Evolutionary conservation across 2,329 filamentous ascomycete species (phyloP), one percentile per base, ranked within the genome.

Genomic region (Microthyrium microscopicum): DNA sequence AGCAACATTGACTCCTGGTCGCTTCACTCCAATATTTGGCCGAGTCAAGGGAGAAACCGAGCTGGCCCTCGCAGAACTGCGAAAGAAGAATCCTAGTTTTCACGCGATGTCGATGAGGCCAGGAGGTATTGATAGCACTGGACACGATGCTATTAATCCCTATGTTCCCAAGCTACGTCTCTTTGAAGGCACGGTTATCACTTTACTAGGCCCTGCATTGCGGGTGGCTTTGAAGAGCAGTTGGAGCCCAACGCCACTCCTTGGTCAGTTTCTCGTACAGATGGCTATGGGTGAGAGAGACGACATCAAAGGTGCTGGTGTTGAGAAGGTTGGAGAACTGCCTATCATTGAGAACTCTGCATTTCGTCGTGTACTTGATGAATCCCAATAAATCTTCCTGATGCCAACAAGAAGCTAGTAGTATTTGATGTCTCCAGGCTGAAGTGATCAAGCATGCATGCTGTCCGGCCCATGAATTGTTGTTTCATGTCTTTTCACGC

Each of bases 21-120:
- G 50, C 4, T 64, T 73, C 43, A 67, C 73, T 0, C 50, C 64
- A 13, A 52, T 69, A 28, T 83, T 70, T 44, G 73, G 60, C 2
- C 58, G 64, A 9, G 61, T 78, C 35, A 84, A 85, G 50, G 79
- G 78, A 9, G 61, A 71, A 46, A 66, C 69, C 0, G 79, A 85
- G 52, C 41, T 58, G 2, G 51, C 57, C 2, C 60, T 85, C 2
- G 59, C 75, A 2, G 58, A 62, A 0, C 50, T 81, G 11, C 48
- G 54, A 11, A 52, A 55, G 20, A 40, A 47, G 41, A 58, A 58
- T 28, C 53, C 61, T 1, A 49, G 54, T 5, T 60, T 82, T 35
- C 60, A 57, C 20, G 59, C 67, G 2, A 66, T 67, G 42, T 69
- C 64, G 8, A 55, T 74, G 5, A 62, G 78, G 0, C 73, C 77